Evolutionary conservation across 2,329 filamentous ascomycete species (phyloP), one percentile per base, ranked within the genome.

Genomic region (Rutstroemia sp.): DNA sequence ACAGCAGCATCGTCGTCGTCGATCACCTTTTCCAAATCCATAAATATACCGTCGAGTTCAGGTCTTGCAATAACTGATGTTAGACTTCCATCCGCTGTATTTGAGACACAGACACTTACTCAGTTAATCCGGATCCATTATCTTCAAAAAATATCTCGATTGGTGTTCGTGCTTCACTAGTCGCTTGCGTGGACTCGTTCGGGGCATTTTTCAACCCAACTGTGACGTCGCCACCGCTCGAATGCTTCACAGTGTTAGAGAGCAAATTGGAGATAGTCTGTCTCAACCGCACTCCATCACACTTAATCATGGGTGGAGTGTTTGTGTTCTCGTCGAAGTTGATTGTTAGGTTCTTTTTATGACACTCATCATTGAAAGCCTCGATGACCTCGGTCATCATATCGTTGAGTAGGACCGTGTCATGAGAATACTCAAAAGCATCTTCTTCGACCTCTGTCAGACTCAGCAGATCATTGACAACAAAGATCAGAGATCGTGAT

Each of bases 381-480:
- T 87, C 81, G 0, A 86, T 87, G 0, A 90, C 90, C 69, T 95
- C 90, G 16, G 75, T 76, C 2, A 96, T 77, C 1, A 88, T 92
- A 0, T 75, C 74, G 16, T 74, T 73, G 4, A 96, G 75, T 65
- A 95, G 83, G 49, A 96, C 91, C 0, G 85, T 73, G 66, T 96
- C 91, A 57, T 92, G 85, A 63, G 90, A 92, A 67, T 92, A 80
- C 2, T 95, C 73, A 1, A 84, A 79, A 48, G 86, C 85, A 0
- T 90, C 90, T 69, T 91, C 87, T 69, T 96, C 92, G 0, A 88
- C 87, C 66, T 95, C 92, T 0, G 92, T 95, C 25, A 96, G 74
- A 67, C 95, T 91, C 0, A 96, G 76, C 1, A 96, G 76, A 69
- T 96, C 91, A 62, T 96, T 96, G 72, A 96, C 95, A 10, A 95